These are phyloP conservation scores for Ophiocordyceps camponoti-floridani DNA, from an alignment of 2,329 filamentous ascomycete genomes.

Conservation along the genomic window DNA sequence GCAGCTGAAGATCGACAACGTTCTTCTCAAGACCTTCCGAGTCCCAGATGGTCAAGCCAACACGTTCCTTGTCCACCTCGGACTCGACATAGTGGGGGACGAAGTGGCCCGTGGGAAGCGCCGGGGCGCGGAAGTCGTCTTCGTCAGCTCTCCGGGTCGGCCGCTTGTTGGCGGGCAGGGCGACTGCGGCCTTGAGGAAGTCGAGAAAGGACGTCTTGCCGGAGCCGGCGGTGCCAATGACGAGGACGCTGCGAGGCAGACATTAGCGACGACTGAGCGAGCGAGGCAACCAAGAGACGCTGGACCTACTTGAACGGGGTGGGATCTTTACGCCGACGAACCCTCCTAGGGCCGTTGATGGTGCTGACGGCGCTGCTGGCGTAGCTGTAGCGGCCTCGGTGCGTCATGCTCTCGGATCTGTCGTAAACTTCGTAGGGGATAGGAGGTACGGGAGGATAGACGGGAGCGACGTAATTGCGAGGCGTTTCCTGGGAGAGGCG, in stretches of 20 bases:
- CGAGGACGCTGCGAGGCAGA: slow-evolving; percentile 49
- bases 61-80: slow-evolving; percentile 78
- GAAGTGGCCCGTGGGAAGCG: slow-evolving; percentile 49
- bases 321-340: slow-evolving; percentile 89
- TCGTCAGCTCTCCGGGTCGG: slow-evolving; percentile 34
- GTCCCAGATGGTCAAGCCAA: slow-evolving; percentile 92
- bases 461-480: slow-evolving; percentile 22
- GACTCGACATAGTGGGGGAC: slow-evolving; percentile 83
- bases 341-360: slow-evolving; percentile 79
- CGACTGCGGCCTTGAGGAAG: slow-evolving; percentile 76
- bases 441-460: slow-evolving; percentile 33
- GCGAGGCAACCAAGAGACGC: not conserved
- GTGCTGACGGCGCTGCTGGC: slow-evolving; percentile 81
- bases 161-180: slow-evolving; percentile 66
- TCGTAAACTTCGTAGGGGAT: slow-evolving; percentile 61
- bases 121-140: slow-evolving; percentile 37
- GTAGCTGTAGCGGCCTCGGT: slow-evolving; percentile 91
- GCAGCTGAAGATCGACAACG: slow-evolving; percentile 81
- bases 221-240: slow-evolving; percentile 71
- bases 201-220: slow-evolving; percentile 97
- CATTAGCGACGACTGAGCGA: not conserved
- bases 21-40: slow-evolving; percentile 90
- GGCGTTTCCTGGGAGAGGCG: slow-evolving; percentile 33
- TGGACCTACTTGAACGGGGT: slow-evolving; percentile 92
- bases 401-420: slow-evolving; percentile 84